Evolutionary conservation across 2,329 filamentous ascomycete genomes (phyloP).

Genomic region (Fusarium zealandicum): DNA sequence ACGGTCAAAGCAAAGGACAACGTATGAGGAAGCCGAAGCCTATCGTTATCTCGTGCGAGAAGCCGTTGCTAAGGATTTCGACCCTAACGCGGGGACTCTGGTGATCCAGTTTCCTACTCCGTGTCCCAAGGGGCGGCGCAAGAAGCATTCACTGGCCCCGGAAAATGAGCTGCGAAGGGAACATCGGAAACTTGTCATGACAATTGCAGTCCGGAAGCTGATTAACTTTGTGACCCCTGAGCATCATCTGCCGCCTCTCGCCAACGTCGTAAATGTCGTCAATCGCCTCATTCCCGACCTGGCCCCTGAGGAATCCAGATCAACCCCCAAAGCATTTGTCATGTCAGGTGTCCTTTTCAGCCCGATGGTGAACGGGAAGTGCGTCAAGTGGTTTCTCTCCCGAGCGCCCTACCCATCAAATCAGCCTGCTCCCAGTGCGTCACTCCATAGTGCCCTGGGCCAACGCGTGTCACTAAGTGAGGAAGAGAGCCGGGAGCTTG

Average conservation of each 20-base stretch:
- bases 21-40: conserved; percentile 59
- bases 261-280: conserved; percentile 55
- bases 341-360: conserved; percentile 50
- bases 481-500: conserved; percentile 6
- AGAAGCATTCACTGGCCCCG: conserved; percentile 36
- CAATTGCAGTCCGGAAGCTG: conserved; percentile 56
- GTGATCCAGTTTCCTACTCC: conserved; percentile 53
- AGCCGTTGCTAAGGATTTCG: conserved; percentile 55
- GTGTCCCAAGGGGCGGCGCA: conserved; percentile 22
- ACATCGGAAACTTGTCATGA: conserved; percentile 54
- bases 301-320: conserved; percentile 12
- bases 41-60: conserved; percentile 60
- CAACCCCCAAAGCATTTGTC: conserved; percentile 51
- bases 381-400: conserved; percentile 54
- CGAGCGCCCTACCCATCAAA: conserved; percentile 55
- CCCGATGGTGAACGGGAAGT: conserved; percentile 37
- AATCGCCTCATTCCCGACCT: conserved; percentile 59
- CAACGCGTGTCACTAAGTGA: conserved; percentile 22
- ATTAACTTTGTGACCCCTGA: conserved; percentile 61
- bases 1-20: conserved; percentile 55
- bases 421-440: conserved; percentile 42
- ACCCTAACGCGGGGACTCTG: conserved; percentile 57
- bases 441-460: conserved; percentile 35
- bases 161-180: conserved; percentile 40
- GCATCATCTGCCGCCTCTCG: conserved; percentile 50